A percentile compares a stretch with the other conserved stretches of the same genome.
phyloP scores from a whole-genome alignment of 495 filamentous ascomycete species.

The Pyronema domesticum region DNA sequence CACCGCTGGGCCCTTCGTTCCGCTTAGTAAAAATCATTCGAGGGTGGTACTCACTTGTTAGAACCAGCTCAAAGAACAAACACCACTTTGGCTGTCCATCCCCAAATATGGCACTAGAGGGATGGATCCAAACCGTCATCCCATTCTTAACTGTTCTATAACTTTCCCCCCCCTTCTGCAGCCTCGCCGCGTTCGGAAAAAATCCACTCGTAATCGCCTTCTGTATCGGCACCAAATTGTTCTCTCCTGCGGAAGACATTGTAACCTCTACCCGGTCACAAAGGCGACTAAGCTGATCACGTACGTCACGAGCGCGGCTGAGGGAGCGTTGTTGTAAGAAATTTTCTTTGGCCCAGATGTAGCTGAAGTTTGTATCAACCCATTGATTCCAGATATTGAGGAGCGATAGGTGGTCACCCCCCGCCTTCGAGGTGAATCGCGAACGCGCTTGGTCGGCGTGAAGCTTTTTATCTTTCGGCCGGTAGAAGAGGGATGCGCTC shows the following conservation, averaged over 20 bases:
- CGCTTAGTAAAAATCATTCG: too few species aligned
- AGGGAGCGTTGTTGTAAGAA: slow-evolving; percentile 81
- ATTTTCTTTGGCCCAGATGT: slow-evolving; percentile 82
- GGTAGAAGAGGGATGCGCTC: slow-evolving; percentile 75
- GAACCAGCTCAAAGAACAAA: slow-evolving; percentile 79
- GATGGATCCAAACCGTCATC: slow-evolving; percentile 78
- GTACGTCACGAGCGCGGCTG: slow-evolving; percentile 74
- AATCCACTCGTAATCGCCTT: slow-evolving; percentile 83
- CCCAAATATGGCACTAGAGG: slow-evolving; percentile 54
- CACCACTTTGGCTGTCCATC: slow-evolving; percentile 74
- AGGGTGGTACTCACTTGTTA: slow-evolving; percentile 41
- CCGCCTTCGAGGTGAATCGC: slow-evolving; percentile 80
- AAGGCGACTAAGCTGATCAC: slow-evolving; percentile 83
- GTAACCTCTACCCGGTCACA: slow-evolving; percentile 85
- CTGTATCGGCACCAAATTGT: slow-evolving; percentile 57
- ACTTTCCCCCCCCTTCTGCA: slow-evolving; percentile 70
- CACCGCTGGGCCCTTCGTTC: too few species aligned
- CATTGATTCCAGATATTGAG: slow-evolving; percentile 97
- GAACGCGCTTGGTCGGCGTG: slow-evolving; percentile 86
- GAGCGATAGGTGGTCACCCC: slow-evolving; percentile 76
- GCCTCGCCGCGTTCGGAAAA: slow-evolving; percentile 80
- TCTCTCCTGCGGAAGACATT: slow-evolving; percentile 46
- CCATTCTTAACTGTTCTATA: slow-evolving; percentile 93
- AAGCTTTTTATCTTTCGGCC: slow-evolving; percentile 93
- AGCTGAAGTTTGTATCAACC: slow-evolving; percentile 80